These are phyloP conservation scores for Brasenia schreberi DNA, from an alignment of 164 flowering plant genomes.

Conservation along the genomic window DNA sequence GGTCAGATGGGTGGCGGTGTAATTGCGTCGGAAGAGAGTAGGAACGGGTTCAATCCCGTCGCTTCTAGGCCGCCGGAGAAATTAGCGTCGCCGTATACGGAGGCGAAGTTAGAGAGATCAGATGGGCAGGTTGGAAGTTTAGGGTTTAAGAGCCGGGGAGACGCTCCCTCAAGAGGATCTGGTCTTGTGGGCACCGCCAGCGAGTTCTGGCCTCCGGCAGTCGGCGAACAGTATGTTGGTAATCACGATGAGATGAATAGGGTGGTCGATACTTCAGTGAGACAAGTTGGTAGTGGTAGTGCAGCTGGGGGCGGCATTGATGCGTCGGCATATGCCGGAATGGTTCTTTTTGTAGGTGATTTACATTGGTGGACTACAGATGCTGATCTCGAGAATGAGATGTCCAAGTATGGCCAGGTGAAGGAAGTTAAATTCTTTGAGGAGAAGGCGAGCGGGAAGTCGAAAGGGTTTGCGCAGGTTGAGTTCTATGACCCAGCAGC, in stretches of 20 bases:
- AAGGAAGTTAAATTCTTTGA: conserved; percentile 79
- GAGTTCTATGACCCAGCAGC: conserved; percentile 69
- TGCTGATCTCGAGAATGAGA: conserved; percentile 60
- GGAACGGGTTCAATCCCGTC: neutral
- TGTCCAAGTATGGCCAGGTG: conserved; percentile 64
- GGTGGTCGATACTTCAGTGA: neutral
- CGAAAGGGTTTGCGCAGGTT: conserved; percentile 81
- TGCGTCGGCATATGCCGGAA: conserved; percentile 22
- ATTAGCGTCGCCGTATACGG: neutral
- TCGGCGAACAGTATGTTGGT: neutral
- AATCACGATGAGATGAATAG: neutral
- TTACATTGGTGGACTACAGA: conserved; percentile 97
- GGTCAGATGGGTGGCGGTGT: neutral
- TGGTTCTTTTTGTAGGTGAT: conserved; percentile 73
- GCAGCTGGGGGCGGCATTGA: conserved; percentile 9
- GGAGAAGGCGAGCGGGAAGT: conserved; percentile 86
- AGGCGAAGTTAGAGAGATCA: conserved; percentile 6
- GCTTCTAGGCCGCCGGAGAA: conserved; percentile 12
- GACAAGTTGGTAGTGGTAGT: neutral
- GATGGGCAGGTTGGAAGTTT: neutral
- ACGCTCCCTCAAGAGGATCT: neutral
- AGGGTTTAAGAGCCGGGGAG: neutral
- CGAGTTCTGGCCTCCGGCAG: neutral
- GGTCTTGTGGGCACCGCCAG: neutral
- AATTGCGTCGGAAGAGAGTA: neutral